These are phyloP conservation scores for Phytophthora sansomeana DNA, from an alignment of 352 stramenopile species.

Conservation along the genomic window DNA sequence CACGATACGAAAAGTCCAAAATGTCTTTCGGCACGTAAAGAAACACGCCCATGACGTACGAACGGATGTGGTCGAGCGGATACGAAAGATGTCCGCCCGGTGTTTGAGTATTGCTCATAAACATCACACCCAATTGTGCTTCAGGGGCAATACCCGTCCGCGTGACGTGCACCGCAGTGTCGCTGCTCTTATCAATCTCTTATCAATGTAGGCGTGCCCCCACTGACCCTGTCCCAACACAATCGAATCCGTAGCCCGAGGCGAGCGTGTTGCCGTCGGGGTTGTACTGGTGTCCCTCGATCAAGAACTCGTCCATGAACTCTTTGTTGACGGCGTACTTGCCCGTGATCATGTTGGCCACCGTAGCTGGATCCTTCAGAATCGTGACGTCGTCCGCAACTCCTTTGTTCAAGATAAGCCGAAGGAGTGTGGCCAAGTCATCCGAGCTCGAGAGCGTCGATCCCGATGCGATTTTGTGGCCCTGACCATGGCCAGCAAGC, in stretches of 20 bases:
- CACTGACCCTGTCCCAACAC: constrained; percentile 58
- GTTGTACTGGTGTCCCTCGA: constrained; percentile 56
- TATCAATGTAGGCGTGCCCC: constrained; percentile 73
- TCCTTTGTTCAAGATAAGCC: constrained; percentile 72
- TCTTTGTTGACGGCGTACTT: constrained; percentile 51
- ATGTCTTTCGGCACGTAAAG: constrained; percentile 65
- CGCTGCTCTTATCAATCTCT: constrained; percentile 75
- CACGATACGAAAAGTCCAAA: constrained; percentile 51
- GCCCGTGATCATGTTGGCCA: constrained; percentile 68
- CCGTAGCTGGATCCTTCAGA: constrained; percentile 47
- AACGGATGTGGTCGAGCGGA: constrained; percentile 65
- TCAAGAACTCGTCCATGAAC: constrained; percentile 44
- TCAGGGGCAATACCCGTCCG: constrained; percentile 59
- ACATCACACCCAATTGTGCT: constrained; percentile 58
- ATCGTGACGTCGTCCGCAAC: constrained; percentile 56
- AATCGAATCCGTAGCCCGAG: constrained; percentile 75
- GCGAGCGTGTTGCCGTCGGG: constrained; percentile 59
- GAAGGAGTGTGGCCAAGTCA: constrained; percentile 65
- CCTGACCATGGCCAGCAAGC: constrained; percentile 29
- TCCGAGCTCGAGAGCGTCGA: constrained; percentile 61
- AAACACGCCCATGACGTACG: constrained; percentile 74
- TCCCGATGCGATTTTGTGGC: constrained; percentile 47
- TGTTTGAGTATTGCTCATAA: constrained; percentile 69
- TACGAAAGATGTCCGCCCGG: constrained; percentile 46
- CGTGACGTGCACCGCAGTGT: constrained; percentile 62